Percentiles rank a stretch among this genome's conserved stretches.
phyloP scores from a whole-genome alignment of 2,329 filamentous ascomycete genomes.

The Cyphellophora europaea region DNA sequence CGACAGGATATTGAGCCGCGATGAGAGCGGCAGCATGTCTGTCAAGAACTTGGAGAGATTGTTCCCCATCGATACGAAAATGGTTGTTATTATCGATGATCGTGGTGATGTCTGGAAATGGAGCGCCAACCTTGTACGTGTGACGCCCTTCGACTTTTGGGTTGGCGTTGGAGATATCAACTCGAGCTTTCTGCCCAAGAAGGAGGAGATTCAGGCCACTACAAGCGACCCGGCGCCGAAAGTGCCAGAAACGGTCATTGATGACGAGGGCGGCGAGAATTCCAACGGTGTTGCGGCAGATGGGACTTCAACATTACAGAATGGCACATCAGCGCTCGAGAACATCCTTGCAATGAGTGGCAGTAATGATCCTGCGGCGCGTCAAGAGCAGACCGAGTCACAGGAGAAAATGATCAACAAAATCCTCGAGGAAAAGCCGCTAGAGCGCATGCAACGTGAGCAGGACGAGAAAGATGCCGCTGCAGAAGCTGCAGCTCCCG shows the following conservation, averaged over 20 bases:
- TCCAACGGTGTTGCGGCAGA: constrained; percentile 11
- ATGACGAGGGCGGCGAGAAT: constrained; percentile 5
- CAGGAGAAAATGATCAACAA: constrained; percentile 82
- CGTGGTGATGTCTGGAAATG: constrained; percentile 95
- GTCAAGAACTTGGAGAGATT: constrained; percentile 82
- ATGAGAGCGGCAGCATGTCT: constrained; percentile 89
- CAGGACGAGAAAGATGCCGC: constrained; percentile 76
- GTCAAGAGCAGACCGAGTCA: constrained; percentile 70
- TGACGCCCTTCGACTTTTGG: constrained; percentile 94
- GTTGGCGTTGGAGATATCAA: constrained; percentile 98
- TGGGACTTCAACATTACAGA: constrained; percentile 13
- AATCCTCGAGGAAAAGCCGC: constrained; percentile 77
- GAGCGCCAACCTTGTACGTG: constrained; percentile 86
- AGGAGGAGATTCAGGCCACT: constrained; percentile 42
- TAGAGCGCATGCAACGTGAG: constrained; percentile 86
- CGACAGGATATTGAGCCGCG: constrained; percentile 88
- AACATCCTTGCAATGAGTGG: constrained; percentile 69
- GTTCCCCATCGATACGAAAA: constrained; percentile 94
- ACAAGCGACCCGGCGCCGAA: constrained; percentile 26
- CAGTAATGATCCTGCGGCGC: constrained; percentile 55
- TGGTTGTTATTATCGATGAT: constrained; percentile 99
- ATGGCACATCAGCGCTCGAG: constrained; percentile 45
- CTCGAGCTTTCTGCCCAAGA: constrained; percentile 88
- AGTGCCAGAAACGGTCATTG: constrained; percentile 16
- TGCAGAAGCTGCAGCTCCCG: constrained; percentile 28